These are phyloP conservation scores for Delonix regia DNA, from an alignment of 306 rosid genomes.

Conservation along the genomic window DNA sequence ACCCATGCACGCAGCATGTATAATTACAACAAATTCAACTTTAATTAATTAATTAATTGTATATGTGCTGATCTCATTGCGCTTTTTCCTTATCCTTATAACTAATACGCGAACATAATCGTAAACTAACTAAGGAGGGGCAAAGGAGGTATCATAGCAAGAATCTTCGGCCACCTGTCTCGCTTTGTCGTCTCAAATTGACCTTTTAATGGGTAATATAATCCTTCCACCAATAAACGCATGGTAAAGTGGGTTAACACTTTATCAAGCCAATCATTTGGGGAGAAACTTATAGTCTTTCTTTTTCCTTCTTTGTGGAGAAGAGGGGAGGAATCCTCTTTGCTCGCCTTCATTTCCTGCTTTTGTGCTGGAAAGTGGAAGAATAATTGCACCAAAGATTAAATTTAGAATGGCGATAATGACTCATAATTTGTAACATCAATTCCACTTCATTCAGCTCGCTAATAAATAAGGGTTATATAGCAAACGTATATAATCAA, in stretches of 20 bases:
- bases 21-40: constrained; percentile 33
- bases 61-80: background rate
- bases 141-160: background rate
- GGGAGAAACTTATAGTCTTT: background rate
- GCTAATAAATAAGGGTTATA: constrained; percentile 3
- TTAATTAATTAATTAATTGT: constrained; percentile 16
- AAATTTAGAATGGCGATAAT: constrained; percentile 42
- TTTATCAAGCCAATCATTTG: constrained; percentile 43
- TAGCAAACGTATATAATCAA: constrained; percentile 22
- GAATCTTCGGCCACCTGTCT: constrained; percentile 40
- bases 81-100: constrained; percentile 31
- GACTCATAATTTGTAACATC: constrained; percentile 19
- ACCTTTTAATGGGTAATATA: constrained; percentile 28
- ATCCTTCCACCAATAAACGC: constrained; percentile 42
- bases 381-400: constrained; percentile 38
- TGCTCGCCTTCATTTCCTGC: constrained; percentile 25
- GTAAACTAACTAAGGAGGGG: constrained; percentile 14
- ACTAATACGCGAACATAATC: constrained; percentile 15
- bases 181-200: constrained; percentile 30
- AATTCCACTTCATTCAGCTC: constrained; percentile 32
- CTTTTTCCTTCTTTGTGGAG: background rate
- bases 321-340: constrained; percentile 32
- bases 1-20: constrained; percentile 44
- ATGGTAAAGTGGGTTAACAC: constrained; percentile 41
- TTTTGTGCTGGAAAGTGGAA: constrained; percentile 56